phyloP scores from a whole-genome alignment of 2,329 filamentous ascomycete genomes.

The Colletotrichum eleusines region DNA sequence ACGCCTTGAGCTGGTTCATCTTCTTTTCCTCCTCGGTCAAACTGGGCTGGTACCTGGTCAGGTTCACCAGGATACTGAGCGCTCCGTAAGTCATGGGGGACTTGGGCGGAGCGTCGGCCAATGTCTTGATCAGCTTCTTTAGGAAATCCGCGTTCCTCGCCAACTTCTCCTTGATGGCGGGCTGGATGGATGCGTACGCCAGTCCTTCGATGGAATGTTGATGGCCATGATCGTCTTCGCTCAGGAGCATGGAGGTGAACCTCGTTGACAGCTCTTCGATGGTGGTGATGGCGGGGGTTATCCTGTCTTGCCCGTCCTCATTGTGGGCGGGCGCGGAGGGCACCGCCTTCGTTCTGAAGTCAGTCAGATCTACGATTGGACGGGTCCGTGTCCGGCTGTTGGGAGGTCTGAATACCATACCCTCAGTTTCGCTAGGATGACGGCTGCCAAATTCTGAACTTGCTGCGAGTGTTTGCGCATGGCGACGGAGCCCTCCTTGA shows the following conservation, averaged over 20 bases:
- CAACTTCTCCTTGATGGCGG: slow-evolving; percentile 86
- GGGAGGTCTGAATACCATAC: slow-evolving; percentile 56
- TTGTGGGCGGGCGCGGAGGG: slow-evolving; percentile 56
- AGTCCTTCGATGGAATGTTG: slow-evolving; percentile 88
- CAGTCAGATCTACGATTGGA: slow-evolving; percentile 55
- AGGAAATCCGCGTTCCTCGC: slow-evolving; percentile 77
- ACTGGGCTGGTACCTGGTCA: slow-evolving; percentile 83
- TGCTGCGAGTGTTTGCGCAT: slow-evolving; percentile 72
- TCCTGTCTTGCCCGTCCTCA: slow-evolving; percentile 56
- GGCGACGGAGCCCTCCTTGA: slow-evolving; percentile 68
- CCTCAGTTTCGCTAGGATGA: slow-evolving; percentile 80
- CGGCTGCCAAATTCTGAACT: slow-evolving; percentile 76
- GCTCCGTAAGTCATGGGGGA: slow-evolving; percentile 85
- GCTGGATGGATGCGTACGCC: slow-evolving; percentile 89
- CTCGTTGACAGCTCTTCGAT: slow-evolving; percentile 74
- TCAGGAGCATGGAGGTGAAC: slow-evolving; percentile 75
- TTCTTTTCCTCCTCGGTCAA: slow-evolving; percentile 92
- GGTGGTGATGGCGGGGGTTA: slow-evolving; percentile 68
- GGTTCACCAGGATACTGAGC: slow-evolving; percentile 85
- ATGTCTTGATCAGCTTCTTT: slow-evolving; percentile 73
- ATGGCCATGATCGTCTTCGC: slow-evolving; percentile 67
- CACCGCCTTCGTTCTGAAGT: slow-evolving; percentile 66
- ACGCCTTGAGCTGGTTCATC: slow-evolving; percentile 91
- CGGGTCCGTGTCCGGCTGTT: slow-evolving; percentile 37
- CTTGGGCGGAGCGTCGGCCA: slow-evolving; percentile 69